A percentile compares a stretch with the other conserved stretches of the same genome.
Conservation (phyloP, 345 rosid genomes). For the Boechera retrofracta region DNA sequence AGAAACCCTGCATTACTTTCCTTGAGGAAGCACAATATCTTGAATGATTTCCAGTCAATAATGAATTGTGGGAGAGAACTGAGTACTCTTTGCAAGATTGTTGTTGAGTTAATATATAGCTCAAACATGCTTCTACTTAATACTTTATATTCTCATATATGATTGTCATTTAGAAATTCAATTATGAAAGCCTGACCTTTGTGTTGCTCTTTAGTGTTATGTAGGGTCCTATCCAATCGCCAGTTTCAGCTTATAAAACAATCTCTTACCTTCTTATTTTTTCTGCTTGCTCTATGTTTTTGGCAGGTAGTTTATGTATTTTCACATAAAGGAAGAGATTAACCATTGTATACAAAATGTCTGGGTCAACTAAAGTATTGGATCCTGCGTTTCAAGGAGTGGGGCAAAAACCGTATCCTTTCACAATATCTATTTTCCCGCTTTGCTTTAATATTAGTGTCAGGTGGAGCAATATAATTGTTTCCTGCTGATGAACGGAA, state of each 20-base stretch:
- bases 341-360: slow-evolving; percentile 52
- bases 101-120: neutral
- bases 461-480: neutral
- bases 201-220: neutral
- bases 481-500: slow-evolving; percentile 10
- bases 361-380: slow-evolving; percentile 74
- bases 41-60: neutral
- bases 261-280: slow-evolving; percentile 22
- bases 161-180: slow-evolving; percentile 8
- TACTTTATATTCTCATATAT: neutral
- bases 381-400: slow-evolving; percentile 98
- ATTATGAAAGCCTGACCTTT: neutral
- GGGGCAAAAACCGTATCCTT: slow-evolving; percentile 98
- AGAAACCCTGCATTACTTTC: slow-evolving; percentile 3
- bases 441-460: slow-evolving; percentile 11
- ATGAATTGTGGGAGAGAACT: slow-evolving; percentile 12
- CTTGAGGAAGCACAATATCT: neutral
- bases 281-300: slow-evolving; percentile 5
- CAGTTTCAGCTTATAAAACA: slow-evolving; percentile 2
- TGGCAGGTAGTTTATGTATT: slow-evolving; percentile 31
- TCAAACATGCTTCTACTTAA: neutral
- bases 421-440: neutral
- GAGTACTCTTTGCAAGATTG: neutral
- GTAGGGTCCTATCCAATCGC: neutral
- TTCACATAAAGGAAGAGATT: slow-evolving; percentile 29